These are phyloP conservation scores for Pulveroboletus sp. DNA, from an alignment of 768 basidiomycete genomes.

Conservation along the genomic window DNA sequence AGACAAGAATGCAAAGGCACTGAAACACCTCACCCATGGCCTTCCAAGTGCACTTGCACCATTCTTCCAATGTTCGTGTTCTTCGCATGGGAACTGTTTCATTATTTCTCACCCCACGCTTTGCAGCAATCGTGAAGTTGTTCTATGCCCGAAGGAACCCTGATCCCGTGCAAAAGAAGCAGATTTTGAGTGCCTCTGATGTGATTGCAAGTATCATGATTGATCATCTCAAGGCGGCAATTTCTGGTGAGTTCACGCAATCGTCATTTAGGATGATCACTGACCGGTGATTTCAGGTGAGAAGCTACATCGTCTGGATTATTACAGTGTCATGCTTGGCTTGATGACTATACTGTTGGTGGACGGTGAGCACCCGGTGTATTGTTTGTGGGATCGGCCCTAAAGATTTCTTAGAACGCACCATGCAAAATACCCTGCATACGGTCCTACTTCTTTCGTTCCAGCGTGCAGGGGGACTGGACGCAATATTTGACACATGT, in stretches of 20 bases:
- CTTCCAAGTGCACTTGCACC: slow-evolving; percentile 72
- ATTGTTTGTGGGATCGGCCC: background rate
- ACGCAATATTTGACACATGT: slow-evolving; percentile 59
- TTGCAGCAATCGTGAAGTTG: slow-evolving; percentile 77
- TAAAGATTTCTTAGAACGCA: slow-evolving; percentile 54
- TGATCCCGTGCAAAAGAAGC: slow-evolving; percentile 71
- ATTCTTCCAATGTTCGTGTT: slow-evolving; percentile 75
- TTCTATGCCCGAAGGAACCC: slow-evolving; percentile 78
- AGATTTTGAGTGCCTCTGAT: slow-evolving; percentile 65
- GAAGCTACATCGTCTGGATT: slow-evolving; percentile 42
- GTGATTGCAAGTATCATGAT: slow-evolving; percentile 70
- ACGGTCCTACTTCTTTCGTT: slow-evolving; percentile 79
- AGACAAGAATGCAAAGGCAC: slow-evolving; percentile 66
- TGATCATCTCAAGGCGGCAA: slow-evolving; percentile 56
- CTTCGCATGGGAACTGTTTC: background rate
- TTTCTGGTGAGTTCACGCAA: slow-evolving; percentile 44
- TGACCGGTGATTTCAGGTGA: slow-evolving; percentile 32
- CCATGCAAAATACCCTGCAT: slow-evolving; percentile 68
- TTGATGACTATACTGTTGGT: slow-evolving; percentile 49
- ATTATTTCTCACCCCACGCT: slow-evolving; percentile 10
- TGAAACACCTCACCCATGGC: slow-evolving; percentile 77
- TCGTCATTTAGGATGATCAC: slow-evolving; percentile 11
- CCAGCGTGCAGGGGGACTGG: slow-evolving; percentile 65
- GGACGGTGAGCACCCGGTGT: slow-evolving; percentile 42
- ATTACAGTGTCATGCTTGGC: slow-evolving; percentile 53